Evolutionary conservation across 345 rosid species (phyloP), one percentile per base, ranked within the genome.

Genomic region (Microcos paniculata): DNA sequence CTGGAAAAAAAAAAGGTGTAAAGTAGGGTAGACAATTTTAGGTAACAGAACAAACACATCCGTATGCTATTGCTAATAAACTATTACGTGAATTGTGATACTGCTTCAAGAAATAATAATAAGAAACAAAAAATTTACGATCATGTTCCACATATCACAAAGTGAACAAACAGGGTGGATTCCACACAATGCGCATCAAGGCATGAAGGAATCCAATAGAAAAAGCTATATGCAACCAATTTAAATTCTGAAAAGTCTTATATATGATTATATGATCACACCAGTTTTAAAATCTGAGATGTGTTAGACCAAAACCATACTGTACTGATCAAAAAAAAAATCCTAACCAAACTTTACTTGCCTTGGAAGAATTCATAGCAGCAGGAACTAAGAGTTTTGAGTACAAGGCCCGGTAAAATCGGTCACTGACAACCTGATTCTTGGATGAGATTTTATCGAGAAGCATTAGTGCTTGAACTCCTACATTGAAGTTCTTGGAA

Each of bases 351-450:
- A 52, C 49, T 70, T 24, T 57, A 59, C 96, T 87, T 88, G 83
- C 99, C 97, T 96, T 93, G 61, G 99, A 96, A 70, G 98, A 89
- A 83, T 92, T 90, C 98, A 96, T 81, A 65, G 91, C 90, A 42
- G 97, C 85, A 66, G 98, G 96, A 79, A 93, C 94, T 74, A 96
- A 85, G 72, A 96, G 97, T 73, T 93, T 96, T 38, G 98, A 87
- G 83, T 93, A 96, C 83, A 93, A 82, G 53, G 99, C 92, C 76
- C 94, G 97, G 83, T 96, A 93, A 88, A 89, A 93, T 48, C 97
- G 84, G 70, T 96, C 98, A 72, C 99, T 96, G 79, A 87, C 98
- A 81, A 92, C 85, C 87, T 92, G 96, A 87, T 93, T 93, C 87
- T 89, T 96, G 56, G 97, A 90, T 30, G 99, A 96, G 79, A 96